Evolutionary conservation across 2,329 filamentous ascomycete species (phyloP), one percentile per base, ranked within the genome.

Genomic region (Pestalotiopsis sp.): DNA sequence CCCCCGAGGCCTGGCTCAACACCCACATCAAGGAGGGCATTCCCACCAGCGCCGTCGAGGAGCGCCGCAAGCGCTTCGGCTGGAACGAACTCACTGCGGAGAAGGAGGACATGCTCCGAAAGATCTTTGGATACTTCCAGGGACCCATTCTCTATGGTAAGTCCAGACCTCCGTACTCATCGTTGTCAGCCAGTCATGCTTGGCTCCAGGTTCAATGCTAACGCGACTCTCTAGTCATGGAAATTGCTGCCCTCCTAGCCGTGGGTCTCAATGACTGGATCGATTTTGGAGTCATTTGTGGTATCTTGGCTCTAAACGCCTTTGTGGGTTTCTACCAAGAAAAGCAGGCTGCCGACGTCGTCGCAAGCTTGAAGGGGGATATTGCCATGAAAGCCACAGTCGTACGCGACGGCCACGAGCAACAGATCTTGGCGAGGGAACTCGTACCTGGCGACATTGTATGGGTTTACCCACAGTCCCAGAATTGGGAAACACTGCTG

Each of bases 241-340:
- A 93, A 86, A 79, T 92, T 77, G 91, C 91, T 82, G 91, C 92
- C 76, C 82, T 92, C 66, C 85, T 94, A 75, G 91, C 91, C 74
- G 90, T 90, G 77, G 91, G 91, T 87, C 89, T 94, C 72, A 86
- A 87, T 79, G 90, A 92, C 81, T 93, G 91, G 91, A 87, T 93
- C 72, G 91, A 94, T 83, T 87, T 93, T 74, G 91, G 91, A 87
- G 90, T 94, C 79, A 93, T 93, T 79, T 88, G 91, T 75, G 91
- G 87, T 84, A 93, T 94, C 80, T 83, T 94, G 67, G 75, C 91
- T 77, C 89, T 94, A 71, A 94, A 94, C 83, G 91, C 91, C 72
- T 83, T 90, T 72, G 91, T 93, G 79, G 91, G 91, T 84, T 93
- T 91, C 88, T 93, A 93, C 80, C 91, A 93, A 80, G 91, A 93